A percentile compares a stretch with the other conserved stretches of the same genome.
Evolutionary conservation across 1,284 basidiomycete genomes (phyloP).

Genomic region (Boletellus deceptivus): DNA sequence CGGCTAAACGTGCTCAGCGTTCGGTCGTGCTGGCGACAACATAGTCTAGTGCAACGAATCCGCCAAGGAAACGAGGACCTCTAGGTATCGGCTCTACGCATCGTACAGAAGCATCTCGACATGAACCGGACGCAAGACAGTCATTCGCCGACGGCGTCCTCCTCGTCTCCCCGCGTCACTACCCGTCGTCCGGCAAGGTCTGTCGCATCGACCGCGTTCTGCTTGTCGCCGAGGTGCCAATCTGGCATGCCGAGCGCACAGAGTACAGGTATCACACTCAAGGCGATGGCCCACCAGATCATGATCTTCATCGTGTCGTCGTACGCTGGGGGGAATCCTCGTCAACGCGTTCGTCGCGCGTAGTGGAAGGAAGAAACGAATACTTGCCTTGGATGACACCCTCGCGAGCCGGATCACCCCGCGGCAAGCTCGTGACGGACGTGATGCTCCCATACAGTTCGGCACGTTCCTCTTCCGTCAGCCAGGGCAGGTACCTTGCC

Average conservation of each 20-base stretch:
- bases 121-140: no score
- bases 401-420: slow-evolving; percentile 44
- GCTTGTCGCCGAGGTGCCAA: slow-evolving; percentile 27
- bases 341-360: no score
- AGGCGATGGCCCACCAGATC: slow-evolving; percentile 30
- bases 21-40: no score
- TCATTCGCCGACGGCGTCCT: background rate
- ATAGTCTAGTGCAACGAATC: no score
- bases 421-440: slow-evolving; percentile 38
- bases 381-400: slow-evolving; percentile 45
- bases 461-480: slow-evolving; percentile 29
- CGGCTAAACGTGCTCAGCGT: no score
- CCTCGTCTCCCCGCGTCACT: no score
- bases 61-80: no score
- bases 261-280: slow-evolving; percentile 27
- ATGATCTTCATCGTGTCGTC: slow-evolving; percentile 44
- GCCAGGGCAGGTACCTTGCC: slow-evolving; percentile 41
- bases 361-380: no score
- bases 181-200: slow-evolving; percentile 15
- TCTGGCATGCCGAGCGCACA: slow-evolving; percentile 26
- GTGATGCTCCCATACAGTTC: slow-evolving; percentile 46
- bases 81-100: no score
- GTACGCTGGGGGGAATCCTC: slow-evolving; percentile 31
- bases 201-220: slow-evolving; percentile 27
- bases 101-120: no score